These are phyloP conservation scores for Xylariaceae sp. DNA, from an alignment of 2,329 filamentous ascomycete genomes.

Conservation along the genomic window DNA sequence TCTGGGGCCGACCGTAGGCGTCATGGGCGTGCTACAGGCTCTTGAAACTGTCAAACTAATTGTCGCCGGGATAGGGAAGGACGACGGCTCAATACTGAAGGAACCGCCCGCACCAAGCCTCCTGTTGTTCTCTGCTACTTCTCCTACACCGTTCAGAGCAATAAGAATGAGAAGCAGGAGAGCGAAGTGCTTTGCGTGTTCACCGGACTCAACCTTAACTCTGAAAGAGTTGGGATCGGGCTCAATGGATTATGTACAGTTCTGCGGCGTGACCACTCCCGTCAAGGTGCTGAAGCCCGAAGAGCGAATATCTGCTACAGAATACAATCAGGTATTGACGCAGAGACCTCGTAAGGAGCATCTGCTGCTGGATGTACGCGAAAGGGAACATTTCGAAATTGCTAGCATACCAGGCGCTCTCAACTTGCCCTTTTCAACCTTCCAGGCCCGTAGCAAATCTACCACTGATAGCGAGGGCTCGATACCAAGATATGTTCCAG, in stretches of 20 bases:
- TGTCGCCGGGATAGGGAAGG: conserved; percentile 42
- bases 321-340: conserved; percentile 52
- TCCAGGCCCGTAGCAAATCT: conserved; percentile 39
- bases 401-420: conserved; percentile 75
- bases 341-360: conserved; percentile 39
- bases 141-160: conserved; percentile 63
- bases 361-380: conserved; percentile 79
- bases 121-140: conserved; percentile 53
- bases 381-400: conserved; percentile 82
- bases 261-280: conserved; percentile 70
- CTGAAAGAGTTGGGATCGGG: conserved; percentile 63
- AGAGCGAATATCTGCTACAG: conserved; percentile 68
- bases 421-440: conserved; percentile 69
- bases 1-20: conserved; percentile 86
- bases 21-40: conserved; percentile 91
- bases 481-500: conserved; percentile 43
- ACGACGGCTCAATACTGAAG: conserved; percentile 13
- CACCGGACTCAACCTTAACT: conserved; percentile 63
- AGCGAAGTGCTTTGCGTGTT: conserved; percentile 76
- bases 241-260: conserved; percentile 79
- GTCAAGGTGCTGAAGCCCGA: conserved; percentile 60
- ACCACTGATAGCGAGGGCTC: conserved; percentile 23
- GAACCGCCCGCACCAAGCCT: conserved; percentile 37
- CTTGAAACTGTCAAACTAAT: conserved; percentile 88
- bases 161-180: conserved; percentile 74